phyloP scores from a whole-genome alignment of 228 moss, liverwort and hornwort species.

The Sphagnum fallax region DNA sequence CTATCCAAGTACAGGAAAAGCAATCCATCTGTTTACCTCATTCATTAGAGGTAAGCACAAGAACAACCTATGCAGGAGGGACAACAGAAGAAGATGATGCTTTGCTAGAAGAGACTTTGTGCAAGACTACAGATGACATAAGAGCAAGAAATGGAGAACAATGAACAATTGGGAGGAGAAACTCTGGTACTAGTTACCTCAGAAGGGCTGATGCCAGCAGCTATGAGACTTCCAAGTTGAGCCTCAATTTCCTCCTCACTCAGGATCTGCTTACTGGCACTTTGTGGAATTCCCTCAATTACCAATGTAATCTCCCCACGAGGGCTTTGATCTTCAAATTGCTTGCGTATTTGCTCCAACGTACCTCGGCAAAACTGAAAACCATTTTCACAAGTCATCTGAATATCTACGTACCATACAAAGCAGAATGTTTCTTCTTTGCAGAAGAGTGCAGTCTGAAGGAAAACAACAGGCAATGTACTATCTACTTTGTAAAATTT shows the following conservation, averaged over 20 bases:
- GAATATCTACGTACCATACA: background rate
- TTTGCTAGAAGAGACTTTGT: background rate
- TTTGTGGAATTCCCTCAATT: conserved; percentile 60
- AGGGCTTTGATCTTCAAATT: conserved; percentile 57
- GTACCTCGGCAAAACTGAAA: conserved; percentile 90
- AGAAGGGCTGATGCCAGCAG: conserved; percentile 72
- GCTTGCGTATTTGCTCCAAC: conserved; percentile 55
- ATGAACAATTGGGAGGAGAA: too few species aligned
- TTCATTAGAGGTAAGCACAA: background rate
- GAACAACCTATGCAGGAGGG: background rate
- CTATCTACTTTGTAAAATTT: too few species aligned
- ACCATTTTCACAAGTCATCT: background rate
- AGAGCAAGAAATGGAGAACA: background rate
- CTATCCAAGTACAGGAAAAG: too few species aligned
- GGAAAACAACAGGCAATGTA: too few species aligned
- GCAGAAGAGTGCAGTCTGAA: background rate
- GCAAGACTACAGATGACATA: background rate
- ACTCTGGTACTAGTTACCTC: conserved; percentile 31
- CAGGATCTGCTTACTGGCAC: conserved; percentile 29
- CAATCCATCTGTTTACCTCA: background rate
- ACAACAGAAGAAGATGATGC: background rate
- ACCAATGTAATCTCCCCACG: conserved; percentile 86
- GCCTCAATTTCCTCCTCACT: conserved; percentile 63
- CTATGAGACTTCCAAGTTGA: conserved; percentile 53
- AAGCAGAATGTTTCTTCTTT: background rate